Conservation (phyloP, 2,329 filamentous ascomycete species). For the Aschersonia sp. region DNA sequence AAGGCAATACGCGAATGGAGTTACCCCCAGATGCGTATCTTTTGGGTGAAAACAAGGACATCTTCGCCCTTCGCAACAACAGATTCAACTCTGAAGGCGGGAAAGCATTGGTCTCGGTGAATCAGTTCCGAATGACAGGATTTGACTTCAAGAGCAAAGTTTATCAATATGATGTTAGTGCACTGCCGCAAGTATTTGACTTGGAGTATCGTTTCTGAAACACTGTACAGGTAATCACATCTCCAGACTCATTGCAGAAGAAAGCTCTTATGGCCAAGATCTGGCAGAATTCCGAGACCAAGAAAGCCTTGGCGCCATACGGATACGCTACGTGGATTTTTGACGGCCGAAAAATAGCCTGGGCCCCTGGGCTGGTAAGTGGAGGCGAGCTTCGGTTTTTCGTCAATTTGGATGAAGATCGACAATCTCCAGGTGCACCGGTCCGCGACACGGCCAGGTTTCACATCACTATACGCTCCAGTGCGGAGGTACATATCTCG, state of each 20-base stretch:
- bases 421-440: slow-evolving; percentile 22
- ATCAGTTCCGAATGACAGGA: slow-evolving; percentile 56
- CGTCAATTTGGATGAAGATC: slow-evolving; percentile 61
- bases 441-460: slow-evolving; percentile 32
- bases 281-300: slow-evolving; percentile 53
- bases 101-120: slow-evolving; percentile 43
- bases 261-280: slow-evolving; percentile 57
- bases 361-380: slow-evolving; percentile 36
- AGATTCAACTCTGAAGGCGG: slow-evolving; percentile 43
- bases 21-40: slow-evolving; percentile 42
- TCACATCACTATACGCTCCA: slow-evolving; percentile 46
- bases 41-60: slow-evolving; percentile 16
- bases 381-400: slow-evolving; percentile 37
- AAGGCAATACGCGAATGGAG: slow-evolving; percentile 36
- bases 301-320: slow-evolving; percentile 34
- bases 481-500: slow-evolving; percentile 53
- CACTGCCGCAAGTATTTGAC: background rate
- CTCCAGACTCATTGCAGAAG: slow-evolving; percentile 45
- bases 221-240: slow-evolving; percentile 44
- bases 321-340: slow-evolving; percentile 46
- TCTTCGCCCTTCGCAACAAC: slow-evolving; percentile 18
- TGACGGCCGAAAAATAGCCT: slow-evolving; percentile 76
- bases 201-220: background rate
- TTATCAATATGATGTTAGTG: slow-evolving; percentile 73
- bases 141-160: slow-evolving; percentile 46